phyloP scores from a whole-genome alignment of 2,329 filamentous ascomycete species.

The Aspergillus brunneoviolaceus region DNA sequence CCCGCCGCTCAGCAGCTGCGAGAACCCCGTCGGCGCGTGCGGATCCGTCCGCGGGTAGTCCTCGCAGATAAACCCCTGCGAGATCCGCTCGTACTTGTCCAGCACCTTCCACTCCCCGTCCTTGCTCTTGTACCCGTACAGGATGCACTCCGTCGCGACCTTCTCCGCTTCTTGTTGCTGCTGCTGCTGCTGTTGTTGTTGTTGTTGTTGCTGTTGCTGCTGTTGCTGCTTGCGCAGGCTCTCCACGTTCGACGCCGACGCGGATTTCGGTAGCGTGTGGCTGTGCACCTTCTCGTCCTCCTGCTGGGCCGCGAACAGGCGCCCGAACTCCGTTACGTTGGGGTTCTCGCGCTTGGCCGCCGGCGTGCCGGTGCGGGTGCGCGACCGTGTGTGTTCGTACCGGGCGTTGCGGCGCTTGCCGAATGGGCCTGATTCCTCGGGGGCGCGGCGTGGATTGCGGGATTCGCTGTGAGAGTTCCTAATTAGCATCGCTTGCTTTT shows the following conservation, averaged over 20 bases:
- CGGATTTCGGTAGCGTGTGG: slow-evolving; percentile 39
- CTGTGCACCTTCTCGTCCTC: slow-evolving; percentile 40
- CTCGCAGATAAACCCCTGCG: slow-evolving; percentile 78
- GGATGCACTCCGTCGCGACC: slow-evolving; percentile 73
- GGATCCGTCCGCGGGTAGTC: slow-evolving; percentile 89
- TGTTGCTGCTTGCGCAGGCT: slow-evolving; percentile 33
- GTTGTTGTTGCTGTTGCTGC: background rate
- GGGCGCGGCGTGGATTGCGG: slow-evolving; percentile 52
- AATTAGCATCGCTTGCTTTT: slow-evolving; percentile 30
- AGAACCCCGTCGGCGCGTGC: slow-evolving; percentile 66
- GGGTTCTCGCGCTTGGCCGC: slow-evolving; percentile 56
- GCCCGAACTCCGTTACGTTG: slow-evolving; percentile 49
- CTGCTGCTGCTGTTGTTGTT: background rate
- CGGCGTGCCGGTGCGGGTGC: slow-evolving; percentile 59
- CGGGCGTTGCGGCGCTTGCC: slow-evolving; percentile 53
- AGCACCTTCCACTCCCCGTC: slow-evolving; percentile 76
- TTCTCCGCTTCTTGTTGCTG: slow-evolving; percentile 35
- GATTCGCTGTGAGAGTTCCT: slow-evolving; percentile 38
- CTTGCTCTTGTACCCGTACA: slow-evolving; percentile 77
- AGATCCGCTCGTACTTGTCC: slow-evolving; percentile 82
- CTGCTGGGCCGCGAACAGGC: slow-evolving; percentile 47
- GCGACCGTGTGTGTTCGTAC: slow-evolving; percentile 46
- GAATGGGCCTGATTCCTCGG: slow-evolving; percentile 63
- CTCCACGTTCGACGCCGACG: slow-evolving; percentile 43
- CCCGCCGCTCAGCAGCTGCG: slow-evolving; percentile 69